Evolutionary conservation across 257 asterid genomes (phyloP), one percentile per base, ranked within the genome.

Genomic region (Jacaranda copaia): DNA sequence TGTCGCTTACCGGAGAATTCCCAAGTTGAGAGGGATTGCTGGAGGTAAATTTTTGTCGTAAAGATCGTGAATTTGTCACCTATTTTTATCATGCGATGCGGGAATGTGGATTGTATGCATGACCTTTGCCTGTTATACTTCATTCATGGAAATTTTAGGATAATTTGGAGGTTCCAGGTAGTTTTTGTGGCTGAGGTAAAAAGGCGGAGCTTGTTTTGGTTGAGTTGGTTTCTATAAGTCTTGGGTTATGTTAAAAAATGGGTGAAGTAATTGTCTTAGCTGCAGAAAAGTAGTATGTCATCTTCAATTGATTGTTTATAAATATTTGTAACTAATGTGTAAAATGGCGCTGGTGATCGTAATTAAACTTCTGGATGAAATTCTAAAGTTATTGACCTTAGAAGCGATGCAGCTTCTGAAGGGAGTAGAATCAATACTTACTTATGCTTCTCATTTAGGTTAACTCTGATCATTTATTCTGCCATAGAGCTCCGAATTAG

Each of bases 1-100:
- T 90, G 96, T 93, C 93, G 0, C 82, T 87, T 90, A 87, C 65
- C 72, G 94, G 18, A 84, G 94, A 68, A 65, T 87, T 79, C 92
- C 92, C 3, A 87, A 87, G 85, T 81, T 88, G 67, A 77, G 91
- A 79, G 94, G 93, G 51, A 89, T 89, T 77, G 94, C 93, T 60
- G 97, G 94, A 87, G 97, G 97, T 89, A 82, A 6, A 6, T 18
- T 74, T 32, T 7, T 69, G 11, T 15, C 64, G 13, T 35, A 49
- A 10, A 49, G 15, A 11, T 53, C 16, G 3, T 16, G 48, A 1
- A 25, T 0, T 46, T 42, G 49, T 13, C 53, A 48, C 6, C 15
- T 2, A 52, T 38, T 49, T 18, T 16, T 18, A 0, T 49, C 5
- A 32, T 11, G 18, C 3, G n/a, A 46, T 45, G 6, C 8, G 42